Evolutionary conservation across 1,284 basidiomycete genomes (phyloP).

Genomic region (Uromyces viciae-fabae): DNA sequence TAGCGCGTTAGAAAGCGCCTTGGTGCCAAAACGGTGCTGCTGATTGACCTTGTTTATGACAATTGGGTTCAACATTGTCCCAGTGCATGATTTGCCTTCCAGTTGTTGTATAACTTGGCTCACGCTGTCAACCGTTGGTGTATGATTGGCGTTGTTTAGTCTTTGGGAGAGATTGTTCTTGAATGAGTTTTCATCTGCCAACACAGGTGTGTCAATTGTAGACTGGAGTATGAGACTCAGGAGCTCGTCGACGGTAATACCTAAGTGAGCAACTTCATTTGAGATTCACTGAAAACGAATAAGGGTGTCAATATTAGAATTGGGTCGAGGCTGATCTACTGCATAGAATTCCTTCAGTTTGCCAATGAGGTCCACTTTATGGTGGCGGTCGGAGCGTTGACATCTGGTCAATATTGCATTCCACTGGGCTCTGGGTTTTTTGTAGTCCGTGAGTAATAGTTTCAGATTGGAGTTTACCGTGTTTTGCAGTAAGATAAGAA

Average conservation of each 20-base stretch:
- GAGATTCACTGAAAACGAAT: background rate
- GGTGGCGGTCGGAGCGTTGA: too few species aligned
- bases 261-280: background rate
- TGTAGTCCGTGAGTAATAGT: too few species aligned
- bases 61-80: background rate
- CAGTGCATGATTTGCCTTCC: background rate
- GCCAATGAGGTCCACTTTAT: too few species aligned
- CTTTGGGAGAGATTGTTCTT: too few species aligned
- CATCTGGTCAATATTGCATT: too few species aligned
- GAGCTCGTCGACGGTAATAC: background rate
- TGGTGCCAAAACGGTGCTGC: background rate
- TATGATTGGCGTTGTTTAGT: background rate
- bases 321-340: too few species aligned
- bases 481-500: too few species aligned
- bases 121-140: background rate
- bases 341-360: too few species aligned
- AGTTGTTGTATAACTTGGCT: background rate
- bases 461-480: too few species aligned
- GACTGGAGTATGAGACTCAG: background rate
- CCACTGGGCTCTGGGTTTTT: too few species aligned
- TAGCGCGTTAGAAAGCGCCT: background rate
- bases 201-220: background rate
- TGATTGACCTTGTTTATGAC: background rate
- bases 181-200: background rate
- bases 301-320: too few species aligned